Conservation (phyloP, 2,329 filamentous ascomycete genomes). For the Microcyclosporella mali region DNA sequence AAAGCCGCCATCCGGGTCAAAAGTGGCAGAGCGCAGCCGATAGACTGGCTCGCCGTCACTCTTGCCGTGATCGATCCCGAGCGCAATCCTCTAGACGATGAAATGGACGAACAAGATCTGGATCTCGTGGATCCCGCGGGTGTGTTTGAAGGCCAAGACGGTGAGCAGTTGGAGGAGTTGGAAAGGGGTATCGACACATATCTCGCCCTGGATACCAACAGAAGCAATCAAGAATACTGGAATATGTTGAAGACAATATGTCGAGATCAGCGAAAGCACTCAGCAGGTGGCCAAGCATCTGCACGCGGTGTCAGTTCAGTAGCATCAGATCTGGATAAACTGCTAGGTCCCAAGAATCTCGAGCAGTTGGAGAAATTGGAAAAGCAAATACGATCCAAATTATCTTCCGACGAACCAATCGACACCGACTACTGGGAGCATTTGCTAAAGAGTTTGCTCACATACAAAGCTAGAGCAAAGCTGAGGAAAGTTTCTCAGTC, state of each 20-base stretch:
- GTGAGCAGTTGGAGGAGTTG: constrained; percentile 64
- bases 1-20: constrained; percentile 93
- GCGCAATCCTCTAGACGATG: constrained; percentile 72
- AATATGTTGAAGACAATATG: constrained; percentile 78
- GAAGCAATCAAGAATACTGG: constrained; percentile 82
- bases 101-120: constrained; percentile 65
- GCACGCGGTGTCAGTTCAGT: constrained; percentile 79
- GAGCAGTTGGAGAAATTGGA: constrained; percentile 84
- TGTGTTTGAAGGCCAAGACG: constrained; percentile 68
- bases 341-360: constrained; percentile 77
- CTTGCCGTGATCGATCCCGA: constrained; percentile 82
- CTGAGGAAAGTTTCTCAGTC: constrained; percentile 70
- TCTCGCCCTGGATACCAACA: constrained; percentile 70
- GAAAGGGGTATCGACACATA: constrained; percentile 79
- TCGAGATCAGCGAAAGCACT: constrained; percentile 63
- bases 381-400: constrained; percentile 76
- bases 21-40: constrained; percentile 81
- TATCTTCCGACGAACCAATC: constrained; percentile 82
- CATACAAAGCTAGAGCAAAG: constrained; percentile 89
- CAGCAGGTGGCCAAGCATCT: constrained; percentile 50
- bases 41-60: constrained; percentile 90
- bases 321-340: constrained; percentile 76
- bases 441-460: constrained; percentile 71
- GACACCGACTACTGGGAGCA: constrained; percentile 98
- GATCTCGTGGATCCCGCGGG: constrained; percentile 72